These are phyloP conservation scores for Hypoxylon fragiforme DNA, from an alignment of 495 filamentous ascomycete species.

Conservation along the genomic window DNA sequence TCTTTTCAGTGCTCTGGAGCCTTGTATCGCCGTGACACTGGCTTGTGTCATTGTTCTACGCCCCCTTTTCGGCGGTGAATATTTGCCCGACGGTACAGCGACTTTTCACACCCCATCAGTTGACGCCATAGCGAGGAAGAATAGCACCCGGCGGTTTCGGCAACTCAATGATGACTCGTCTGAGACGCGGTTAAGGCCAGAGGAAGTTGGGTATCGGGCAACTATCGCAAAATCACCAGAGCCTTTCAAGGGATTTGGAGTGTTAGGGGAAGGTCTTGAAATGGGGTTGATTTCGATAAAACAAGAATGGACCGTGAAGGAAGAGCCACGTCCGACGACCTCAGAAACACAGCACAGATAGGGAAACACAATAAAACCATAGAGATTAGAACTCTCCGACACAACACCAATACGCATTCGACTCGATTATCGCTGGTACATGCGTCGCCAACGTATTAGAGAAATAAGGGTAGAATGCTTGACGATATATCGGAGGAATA, in stretches of 20 bases:
- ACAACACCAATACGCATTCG: too few relatives aligned
- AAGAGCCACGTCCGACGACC: conserved; percentile 19
- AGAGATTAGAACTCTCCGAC: too few relatives aligned
- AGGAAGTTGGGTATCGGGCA: conserved; percentile 24
- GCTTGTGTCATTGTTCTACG: conserved; percentile 36
- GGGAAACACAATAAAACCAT: background rate
- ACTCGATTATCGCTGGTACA: too few relatives aligned
- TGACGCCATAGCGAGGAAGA: conserved; percentile 15
- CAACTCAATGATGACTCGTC: conserved; percentile 38
- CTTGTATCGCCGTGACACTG: conserved; percentile 32
- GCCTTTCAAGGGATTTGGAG: conserved; percentile 16
- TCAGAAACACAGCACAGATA: conserved; percentile 3
- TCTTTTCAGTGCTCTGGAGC: conserved; percentile 35
- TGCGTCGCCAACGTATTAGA: too few relatives aligned
- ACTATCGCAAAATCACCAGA: conserved; percentile 20
- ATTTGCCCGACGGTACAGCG: conserved; percentile 19
- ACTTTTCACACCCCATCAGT: conserved; percentile 11
- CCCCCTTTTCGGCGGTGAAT: conserved; percentile 34
- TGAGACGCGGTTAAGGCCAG: conserved; percentile 34
- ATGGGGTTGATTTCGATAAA: conserved; percentile 32
- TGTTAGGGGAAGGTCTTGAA: conserved; percentile 18
- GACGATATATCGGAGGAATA: too few relatives aligned
- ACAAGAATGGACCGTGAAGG: conserved; percentile 30
- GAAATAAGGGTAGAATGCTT: too few relatives aligned
- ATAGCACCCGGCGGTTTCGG: conserved; percentile 29